phyloP scores from a whole-genome alignment of 176 grass and related monocot genomes.

The Hordeum marinum region DNA sequence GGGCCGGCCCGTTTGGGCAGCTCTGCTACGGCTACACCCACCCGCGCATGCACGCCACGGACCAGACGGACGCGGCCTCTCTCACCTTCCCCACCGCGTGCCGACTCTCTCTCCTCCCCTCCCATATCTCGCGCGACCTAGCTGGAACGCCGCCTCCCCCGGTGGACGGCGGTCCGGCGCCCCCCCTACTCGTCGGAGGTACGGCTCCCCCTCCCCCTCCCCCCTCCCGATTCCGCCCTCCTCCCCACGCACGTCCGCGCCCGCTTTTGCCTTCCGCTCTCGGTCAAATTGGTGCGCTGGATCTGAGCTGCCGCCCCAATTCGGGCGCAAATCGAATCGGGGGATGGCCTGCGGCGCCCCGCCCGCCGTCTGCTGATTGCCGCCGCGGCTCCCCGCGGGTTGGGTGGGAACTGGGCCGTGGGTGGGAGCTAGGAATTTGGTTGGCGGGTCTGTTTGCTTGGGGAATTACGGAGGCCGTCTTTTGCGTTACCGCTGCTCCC shows the following conservation, averaged over 20 bases:
- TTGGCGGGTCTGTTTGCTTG: neutral
- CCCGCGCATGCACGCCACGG: too few species aligned
- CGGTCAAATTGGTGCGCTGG: neutral
- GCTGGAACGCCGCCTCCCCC: neutral
- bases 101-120: neutral
- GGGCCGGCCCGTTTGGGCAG: too few species aligned
- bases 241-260: neutral
- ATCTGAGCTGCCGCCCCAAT: neutral
- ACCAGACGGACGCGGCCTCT: too few species aligned
- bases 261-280: neutral
- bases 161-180: neutral
- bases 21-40: too few species aligned
- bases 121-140: conserved; percentile 11
- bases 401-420: neutral
- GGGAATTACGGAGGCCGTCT: neutral
- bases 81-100: neutral
- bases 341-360: neutral
- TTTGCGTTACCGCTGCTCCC: neutral
- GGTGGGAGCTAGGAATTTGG: neutral
- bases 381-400: neutral
- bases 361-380: neutral
- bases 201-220: neutral
- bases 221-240: neutral
- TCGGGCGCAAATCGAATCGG: neutral
- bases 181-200: neutral